These are phyloP conservation scores for Pulveroboletus sp. DNA, from an alignment of 768 basidiomycete genomes.

Conservation along the genomic window DNA sequence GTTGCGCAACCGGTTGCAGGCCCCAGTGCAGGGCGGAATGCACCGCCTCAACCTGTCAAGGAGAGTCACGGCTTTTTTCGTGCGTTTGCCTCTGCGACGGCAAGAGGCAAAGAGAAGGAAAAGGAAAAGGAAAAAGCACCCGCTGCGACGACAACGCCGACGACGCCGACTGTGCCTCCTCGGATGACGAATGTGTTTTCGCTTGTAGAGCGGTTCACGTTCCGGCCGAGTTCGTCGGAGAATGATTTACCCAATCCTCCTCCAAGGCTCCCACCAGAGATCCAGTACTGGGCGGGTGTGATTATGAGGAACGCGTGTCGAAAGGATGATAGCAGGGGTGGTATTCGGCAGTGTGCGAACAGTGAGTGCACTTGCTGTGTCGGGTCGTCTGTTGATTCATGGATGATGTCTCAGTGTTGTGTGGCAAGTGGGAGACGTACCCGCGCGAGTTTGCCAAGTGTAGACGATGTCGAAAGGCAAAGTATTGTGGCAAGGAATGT, in stretches of 20 bases:
- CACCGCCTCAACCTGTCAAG: constrained; percentile 22
- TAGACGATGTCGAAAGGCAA: constrained; percentile 91
- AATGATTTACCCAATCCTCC: constrained; percentile 66
- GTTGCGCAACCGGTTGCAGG: constrained; percentile 23
- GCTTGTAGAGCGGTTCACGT: constrained; percentile 94
- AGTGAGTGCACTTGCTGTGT: constrained; percentile 50
- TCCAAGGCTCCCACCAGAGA: constrained; percentile 78
- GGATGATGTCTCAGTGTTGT: constrained; percentile 61
- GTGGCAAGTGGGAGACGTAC: constrained; percentile 90
- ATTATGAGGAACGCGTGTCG: constrained; percentile 99
- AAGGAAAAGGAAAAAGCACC: constrained; percentile 41
- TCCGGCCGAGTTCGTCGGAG: constrained; percentile 84
- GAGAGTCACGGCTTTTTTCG: constrained; percentile 45
- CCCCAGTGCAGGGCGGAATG: constrained; percentile 23
- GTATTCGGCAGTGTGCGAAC: constrained; percentile 96
- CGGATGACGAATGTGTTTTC: constrained; percentile 92
- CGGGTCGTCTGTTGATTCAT: constrained; percentile 1
- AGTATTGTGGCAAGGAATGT: constrained; percentile 97
- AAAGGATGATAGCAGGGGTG: constrained; percentile 91
- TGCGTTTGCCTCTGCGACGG: constrained; percentile 40
- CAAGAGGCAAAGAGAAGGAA: constrained; percentile 51
- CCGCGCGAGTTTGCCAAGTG: constrained; percentile 98
- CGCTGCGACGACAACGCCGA: constrained; percentile 8
- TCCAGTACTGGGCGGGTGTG: constrained; percentile 99
- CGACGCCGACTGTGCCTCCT: not conserved